A percentile compares a stretch with the other conserved stretches of the same genome.
Evolutionary conservation across 768 basidiomycete genomes (phyloP).

Genomic region (Gautieria morchelliformis): DNA sequence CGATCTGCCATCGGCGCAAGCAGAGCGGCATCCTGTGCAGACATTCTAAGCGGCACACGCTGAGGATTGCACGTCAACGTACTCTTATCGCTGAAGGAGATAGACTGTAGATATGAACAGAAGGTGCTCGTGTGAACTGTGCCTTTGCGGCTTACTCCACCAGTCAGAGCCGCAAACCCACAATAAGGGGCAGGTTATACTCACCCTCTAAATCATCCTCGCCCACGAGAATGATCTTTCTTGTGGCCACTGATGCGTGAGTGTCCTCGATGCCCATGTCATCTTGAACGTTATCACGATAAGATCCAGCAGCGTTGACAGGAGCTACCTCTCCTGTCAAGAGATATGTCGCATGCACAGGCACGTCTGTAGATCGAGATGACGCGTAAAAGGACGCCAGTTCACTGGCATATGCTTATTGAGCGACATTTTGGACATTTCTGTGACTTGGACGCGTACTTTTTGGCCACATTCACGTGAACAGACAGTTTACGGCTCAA

Average conservation of each 20-base stretch:
- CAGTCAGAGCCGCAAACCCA: not conserved
- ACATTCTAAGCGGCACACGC: not conserved
- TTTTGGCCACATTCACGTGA: slow-evolving; percentile 73
- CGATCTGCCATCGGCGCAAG: slow-evolving; percentile 25
- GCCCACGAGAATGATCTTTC: slow-evolving; percentile 47
- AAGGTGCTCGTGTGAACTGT: slow-evolving; percentile 42
- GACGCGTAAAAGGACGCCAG: slow-evolving; percentile 48
- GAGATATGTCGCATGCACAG: slow-evolving; percentile 59
- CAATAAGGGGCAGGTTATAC: slow-evolving; percentile 14
- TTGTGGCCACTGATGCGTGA: slow-evolving; percentile 35
- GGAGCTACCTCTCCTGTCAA: slow-evolving; percentile 45
- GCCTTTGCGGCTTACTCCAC: slow-evolving; percentile 33
- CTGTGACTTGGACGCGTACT: slow-evolving; percentile 32
- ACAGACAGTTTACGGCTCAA: slow-evolving; percentile 62
- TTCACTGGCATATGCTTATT: slow-evolving; percentile 34
- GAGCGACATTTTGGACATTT: not conserved
- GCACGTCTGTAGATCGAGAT: slow-evolving; percentile 30
- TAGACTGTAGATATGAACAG: slow-evolving; percentile 61
- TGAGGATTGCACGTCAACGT: slow-evolving; percentile 18
- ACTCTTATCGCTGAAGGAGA: slow-evolving; percentile 56
- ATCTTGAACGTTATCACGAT: slow-evolving; percentile 23
- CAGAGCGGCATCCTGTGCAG: slow-evolving; percentile 35
- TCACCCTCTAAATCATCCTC: slow-evolving; percentile 58
- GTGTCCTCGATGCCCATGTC: slow-evolving; percentile 34
- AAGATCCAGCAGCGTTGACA: not conserved